Conservation (phyloP, 805 yeast genomes). For the Helenozyma baotianmanensis region DNA sequence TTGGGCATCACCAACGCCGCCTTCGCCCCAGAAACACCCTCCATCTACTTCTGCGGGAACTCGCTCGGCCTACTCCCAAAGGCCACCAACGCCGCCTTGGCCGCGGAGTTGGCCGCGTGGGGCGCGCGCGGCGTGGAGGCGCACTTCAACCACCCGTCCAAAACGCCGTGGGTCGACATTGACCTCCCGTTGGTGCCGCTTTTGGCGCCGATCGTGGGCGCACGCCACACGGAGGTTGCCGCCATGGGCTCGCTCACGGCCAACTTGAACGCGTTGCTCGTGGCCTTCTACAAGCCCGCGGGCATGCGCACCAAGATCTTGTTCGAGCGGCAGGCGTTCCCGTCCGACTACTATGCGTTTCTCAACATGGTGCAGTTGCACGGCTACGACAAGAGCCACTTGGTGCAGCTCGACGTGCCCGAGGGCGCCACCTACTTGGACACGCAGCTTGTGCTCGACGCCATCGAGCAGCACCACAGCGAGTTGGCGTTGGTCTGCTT, state of each 20-base stretch:
- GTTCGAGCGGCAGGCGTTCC: conserved; percentile 85
- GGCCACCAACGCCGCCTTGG: conserved; percentile 51
- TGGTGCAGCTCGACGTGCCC: conserved; percentile 64
- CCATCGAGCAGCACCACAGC: conserved; percentile 53
- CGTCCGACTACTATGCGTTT: conserved; percentile 87
- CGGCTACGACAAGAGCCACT: conserved; percentile 45
- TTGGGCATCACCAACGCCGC: conserved; percentile 40
- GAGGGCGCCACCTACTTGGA: conserved; percentile 51
- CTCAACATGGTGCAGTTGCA: conserved; percentile 64
- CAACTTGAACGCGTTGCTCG: conserved; percentile 70
- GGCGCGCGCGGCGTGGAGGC: conserved; percentile 73
- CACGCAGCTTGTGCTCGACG: conserved; percentile 57
- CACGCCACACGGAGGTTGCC: conserved; percentile 71
- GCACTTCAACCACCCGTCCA: conserved; percentile 68
- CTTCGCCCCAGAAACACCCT: conserved; percentile 15
- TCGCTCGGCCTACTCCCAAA: conserved; percentile 90
- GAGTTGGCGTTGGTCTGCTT: conserved; percentile 70
- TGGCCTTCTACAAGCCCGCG: conserved; percentile 69
- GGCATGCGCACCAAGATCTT: conserved; percentile 61
- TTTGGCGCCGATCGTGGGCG: conserved; percentile 75
- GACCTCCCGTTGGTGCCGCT: conserved; percentile 72
- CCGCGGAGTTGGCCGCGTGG: conserved; percentile 80
- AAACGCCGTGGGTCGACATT: conserved; percentile 77
- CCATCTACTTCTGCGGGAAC: conserved; percentile 81
- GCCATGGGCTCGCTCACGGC: conserved; percentile 82